Conservation (phyloP, 2,329 filamentous ascomycete genomes). For the Hirsutella minnesotensis region DNA sequence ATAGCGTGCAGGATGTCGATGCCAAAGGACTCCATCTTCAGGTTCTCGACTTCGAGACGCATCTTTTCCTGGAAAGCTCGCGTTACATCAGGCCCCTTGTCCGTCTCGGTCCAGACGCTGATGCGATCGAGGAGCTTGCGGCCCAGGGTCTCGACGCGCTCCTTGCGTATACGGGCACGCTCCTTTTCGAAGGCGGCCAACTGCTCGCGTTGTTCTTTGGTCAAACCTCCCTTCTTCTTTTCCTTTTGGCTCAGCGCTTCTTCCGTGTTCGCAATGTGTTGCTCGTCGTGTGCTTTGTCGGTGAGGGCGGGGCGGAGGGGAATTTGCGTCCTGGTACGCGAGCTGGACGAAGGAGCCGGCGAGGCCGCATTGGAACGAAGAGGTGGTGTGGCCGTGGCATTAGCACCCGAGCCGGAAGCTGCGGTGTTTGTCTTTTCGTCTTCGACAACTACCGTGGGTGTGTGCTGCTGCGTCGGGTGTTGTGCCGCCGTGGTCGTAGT, state of each 20-base stretch:
- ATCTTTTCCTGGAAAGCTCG: constrained; percentile 89
- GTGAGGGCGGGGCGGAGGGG: constrained; percentile 77
- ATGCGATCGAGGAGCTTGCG: constrained; percentile 83
- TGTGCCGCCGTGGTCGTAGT: constrained; percentile 13
- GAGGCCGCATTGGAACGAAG: constrained; percentile 24
- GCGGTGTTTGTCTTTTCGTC: constrained; percentile 19
- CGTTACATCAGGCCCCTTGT: constrained; percentile 77
- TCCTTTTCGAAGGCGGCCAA: constrained; percentile 81
- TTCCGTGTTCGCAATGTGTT: constrained; percentile 27
- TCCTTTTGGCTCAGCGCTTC: constrained; percentile 35
- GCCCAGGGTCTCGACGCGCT: constrained; percentile 74
- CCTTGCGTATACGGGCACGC: constrained; percentile 70
- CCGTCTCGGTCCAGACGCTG: constrained; percentile 93
- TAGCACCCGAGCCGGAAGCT: constrained; percentile 9
- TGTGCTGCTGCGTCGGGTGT: neutral
- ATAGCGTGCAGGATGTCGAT: constrained; percentile 94
- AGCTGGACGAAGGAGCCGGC: constrained; percentile 29
- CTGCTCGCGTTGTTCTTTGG: constrained; percentile 88
- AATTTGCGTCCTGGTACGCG: constrained; percentile 39
- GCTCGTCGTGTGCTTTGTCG: constrained; percentile 56
- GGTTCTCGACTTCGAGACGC: constrained; percentile 84
- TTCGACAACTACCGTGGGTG: constrained; percentile 24
- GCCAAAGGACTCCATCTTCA: constrained; percentile 99
- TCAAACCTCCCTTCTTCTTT: constrained; percentile 79
- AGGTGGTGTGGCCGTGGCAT: constrained; percentile 13